Conservation (phyloP, 2,329 filamentous ascomycete species). For the Bipolaris sorokiniana region DNA sequence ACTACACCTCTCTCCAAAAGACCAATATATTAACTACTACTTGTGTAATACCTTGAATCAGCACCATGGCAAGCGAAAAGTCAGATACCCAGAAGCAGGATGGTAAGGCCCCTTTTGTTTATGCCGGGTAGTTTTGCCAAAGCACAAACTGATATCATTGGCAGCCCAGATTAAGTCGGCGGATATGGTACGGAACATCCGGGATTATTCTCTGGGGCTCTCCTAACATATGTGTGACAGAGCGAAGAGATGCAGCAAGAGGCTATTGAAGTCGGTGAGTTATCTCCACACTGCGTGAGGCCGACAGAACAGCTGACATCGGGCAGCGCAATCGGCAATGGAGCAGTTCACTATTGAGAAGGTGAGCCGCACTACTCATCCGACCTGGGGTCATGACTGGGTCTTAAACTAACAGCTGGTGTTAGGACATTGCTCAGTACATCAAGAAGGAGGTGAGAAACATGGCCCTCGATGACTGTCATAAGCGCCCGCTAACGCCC, state of each 20-base stretch:
- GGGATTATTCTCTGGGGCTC: not conserved
- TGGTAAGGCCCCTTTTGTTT: slow-evolving; percentile 53
- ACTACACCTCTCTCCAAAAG: not conserved
- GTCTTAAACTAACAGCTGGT: slow-evolving; percentile 9
- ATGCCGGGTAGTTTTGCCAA: slow-evolving; percentile 12
- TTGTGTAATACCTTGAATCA: slow-evolving; percentile 3
- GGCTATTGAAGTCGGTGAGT: slow-evolving; percentile 91
- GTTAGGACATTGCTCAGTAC: slow-evolving; percentile 91
- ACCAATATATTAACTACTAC: slow-evolving; percentile 4
- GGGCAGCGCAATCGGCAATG: slow-evolving; percentile 72
- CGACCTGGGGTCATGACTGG: not conserved
- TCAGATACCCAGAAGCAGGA: slow-evolving; percentile 64
- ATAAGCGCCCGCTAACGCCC: slow-evolving; percentile 23
- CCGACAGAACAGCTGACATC: slow-evolving; percentile 31
- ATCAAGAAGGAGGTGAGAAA: slow-evolving; percentile 83
- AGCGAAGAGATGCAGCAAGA: slow-evolving; percentile 97
- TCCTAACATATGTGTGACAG: slow-evolving; percentile 56
- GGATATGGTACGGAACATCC: slow-evolving; percentile 79
- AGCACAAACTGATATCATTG: slow-evolving; percentile 36
- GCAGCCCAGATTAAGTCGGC: slow-evolving; percentile 96
- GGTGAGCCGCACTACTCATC: slow-evolving; percentile 50
- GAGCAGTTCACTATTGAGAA: slow-evolving; percentile 75
- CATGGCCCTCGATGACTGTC: not conserved
- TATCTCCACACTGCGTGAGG: slow-evolving; percentile 8
- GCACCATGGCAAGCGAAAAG: slow-evolving; percentile 60